Evolutionary conservation across 2,329 filamentous ascomycete genomes (phyloP).

Genomic region (Aspergillus awamori): DNA sequence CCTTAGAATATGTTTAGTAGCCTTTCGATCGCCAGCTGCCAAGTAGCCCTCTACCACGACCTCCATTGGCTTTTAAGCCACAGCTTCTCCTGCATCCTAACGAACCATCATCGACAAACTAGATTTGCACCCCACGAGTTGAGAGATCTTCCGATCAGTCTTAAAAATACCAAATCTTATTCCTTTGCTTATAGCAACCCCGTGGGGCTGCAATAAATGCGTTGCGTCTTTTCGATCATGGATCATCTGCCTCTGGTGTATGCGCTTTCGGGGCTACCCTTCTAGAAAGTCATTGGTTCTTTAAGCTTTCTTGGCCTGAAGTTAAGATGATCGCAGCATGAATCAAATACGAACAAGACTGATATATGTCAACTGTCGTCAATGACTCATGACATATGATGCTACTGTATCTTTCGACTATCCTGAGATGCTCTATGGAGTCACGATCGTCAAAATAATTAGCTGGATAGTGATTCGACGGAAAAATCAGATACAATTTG

Average conservation of each 20-base stretch:
- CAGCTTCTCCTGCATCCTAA: neutral
- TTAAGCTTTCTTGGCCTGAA: no score
- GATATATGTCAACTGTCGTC: conserved; percentile 15
- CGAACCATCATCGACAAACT: neutral
- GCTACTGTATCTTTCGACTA: conserved; percentile 27
- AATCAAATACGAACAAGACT: conserved; percentile 33
- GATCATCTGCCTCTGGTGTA: no score
- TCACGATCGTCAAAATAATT: neutral
- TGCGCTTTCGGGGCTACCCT: no score
- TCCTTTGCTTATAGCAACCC: neutral
- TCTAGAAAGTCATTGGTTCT: no score
- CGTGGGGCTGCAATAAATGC: neutral
- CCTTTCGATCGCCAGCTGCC: neutral
- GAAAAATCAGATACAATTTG: neutral
- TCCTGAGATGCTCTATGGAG: conserved; percentile 30
- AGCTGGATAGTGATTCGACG: neutral
- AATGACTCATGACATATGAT: no score
- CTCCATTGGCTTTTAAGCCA: neutral
- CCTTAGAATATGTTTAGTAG: neutral
- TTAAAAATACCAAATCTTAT: neutral
- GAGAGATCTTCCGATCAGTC: neutral
- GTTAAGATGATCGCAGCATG: no score
- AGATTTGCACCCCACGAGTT: neutral
- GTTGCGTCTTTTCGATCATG: neutral
- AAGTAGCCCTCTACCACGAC: neutral